Evolutionary conservation across 306 rosid species (phyloP).

Genomic region (Aeschynomene evenia): DNA sequence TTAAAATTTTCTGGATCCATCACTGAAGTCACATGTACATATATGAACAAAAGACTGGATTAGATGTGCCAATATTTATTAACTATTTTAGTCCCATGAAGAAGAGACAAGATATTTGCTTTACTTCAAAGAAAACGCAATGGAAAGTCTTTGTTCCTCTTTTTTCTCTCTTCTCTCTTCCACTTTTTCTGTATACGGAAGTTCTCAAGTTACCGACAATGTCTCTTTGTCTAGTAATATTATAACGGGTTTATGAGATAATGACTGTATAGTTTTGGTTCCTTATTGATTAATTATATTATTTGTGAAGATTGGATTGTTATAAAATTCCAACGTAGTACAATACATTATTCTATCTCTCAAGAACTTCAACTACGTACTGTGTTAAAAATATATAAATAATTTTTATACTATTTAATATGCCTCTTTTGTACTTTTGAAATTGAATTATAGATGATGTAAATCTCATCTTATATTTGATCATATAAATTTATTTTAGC

Average conservation of each 20-base stretch:
- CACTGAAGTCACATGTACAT: too few relatives aligned
- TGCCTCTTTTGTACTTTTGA: too few relatives aligned
- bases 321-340: background rate
- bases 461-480: too few relatives aligned
- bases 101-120: background rate
- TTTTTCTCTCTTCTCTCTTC: background rate
- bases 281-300: too few relatives aligned
- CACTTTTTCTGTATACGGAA: background rate
- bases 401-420: too few relatives aligned
- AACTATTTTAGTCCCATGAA: background rate
- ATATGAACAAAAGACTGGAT: too few relatives aligned
- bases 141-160: background rate
- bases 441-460: too few relatives aligned
- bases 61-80: too few relatives aligned
- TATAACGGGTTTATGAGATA: background rate
- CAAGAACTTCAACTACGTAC: too few relatives aligned
- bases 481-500: too few relatives aligned
- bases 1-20: too few relatives aligned
- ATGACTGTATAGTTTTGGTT: background rate
- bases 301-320: background rate
- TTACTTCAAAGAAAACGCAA: background rate
- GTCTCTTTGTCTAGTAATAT: background rate
- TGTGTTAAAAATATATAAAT: too few relatives aligned
- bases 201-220: background rate
- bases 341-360: background rate